These are phyloP conservation scores for Amanita rubescens DNA, from an alignment of 768 basidiomycete species.

Conservation along the genomic window DNA sequence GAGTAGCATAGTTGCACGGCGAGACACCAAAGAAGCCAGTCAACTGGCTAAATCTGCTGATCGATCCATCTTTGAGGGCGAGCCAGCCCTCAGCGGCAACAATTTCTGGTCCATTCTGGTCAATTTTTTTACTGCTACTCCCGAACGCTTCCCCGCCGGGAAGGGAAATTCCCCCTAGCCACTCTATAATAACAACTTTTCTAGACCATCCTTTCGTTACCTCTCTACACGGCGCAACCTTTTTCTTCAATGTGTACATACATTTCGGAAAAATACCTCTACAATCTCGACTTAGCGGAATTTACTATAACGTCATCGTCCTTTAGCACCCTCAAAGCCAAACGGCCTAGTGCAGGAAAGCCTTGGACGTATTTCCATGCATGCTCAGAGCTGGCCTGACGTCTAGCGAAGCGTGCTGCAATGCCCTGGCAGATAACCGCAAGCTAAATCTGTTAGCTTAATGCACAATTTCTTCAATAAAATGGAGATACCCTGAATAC, in stretches of 20 bases:
- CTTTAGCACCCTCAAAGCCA: conserved; percentile 56
- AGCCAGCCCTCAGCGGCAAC: conserved; percentile 54
- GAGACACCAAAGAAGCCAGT: conserved; percentile 79
- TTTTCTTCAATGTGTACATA: background rate
- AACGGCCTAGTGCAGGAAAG: conserved; percentile 56
- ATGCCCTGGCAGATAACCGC: conserved; percentile 87
- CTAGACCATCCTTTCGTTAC: background rate
- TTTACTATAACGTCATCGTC: conserved; percentile 36
- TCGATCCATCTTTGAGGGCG: conserved; percentile 50
- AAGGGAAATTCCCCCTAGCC: background rate
- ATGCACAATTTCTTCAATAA: background rate
- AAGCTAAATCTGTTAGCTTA: conserved; percentile 31
- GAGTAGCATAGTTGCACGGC: conserved; percentile 82
- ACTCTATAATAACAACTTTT: background rate
- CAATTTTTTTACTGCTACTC: conserved; percentile 51
- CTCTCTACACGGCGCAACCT: background rate
- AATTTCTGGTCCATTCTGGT: conserved; percentile 64
- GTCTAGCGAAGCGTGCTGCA: conserved; percentile 74
- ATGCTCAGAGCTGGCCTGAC: conserved; percentile 84
- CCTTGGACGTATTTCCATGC: conserved; percentile 39
- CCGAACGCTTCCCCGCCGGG: conserved; percentile 33
- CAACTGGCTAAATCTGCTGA: conserved; percentile 70
- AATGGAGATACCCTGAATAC: conserved; percentile 58
- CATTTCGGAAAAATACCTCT: background rate
- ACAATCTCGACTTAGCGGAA: conserved; percentile 26